Evolutionary conservation across 2,329 filamentous ascomycete genomes (phyloP).

Genomic region (Aureobasidium sp.): DNA sequence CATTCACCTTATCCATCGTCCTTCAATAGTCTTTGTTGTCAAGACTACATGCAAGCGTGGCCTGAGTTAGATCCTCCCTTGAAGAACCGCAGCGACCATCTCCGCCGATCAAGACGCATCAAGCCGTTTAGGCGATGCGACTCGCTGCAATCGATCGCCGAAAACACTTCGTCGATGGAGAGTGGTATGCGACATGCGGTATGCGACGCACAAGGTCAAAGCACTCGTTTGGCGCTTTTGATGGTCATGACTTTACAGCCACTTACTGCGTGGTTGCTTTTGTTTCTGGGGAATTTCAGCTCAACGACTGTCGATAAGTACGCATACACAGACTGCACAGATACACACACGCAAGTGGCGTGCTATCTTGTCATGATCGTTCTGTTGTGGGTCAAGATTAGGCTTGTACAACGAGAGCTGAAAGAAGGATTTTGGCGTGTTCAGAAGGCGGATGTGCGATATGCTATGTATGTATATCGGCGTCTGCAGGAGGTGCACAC

Average conservation of each 20-base stretch:
- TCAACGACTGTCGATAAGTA: no score
- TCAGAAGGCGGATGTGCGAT: background rate
- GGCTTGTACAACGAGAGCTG: constrained; percentile 6
- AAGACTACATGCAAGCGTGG: constrained; percentile 1
- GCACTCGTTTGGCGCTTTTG: background rate
- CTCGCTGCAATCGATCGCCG: background rate
- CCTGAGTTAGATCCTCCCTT: background rate
- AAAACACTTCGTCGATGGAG: background rate
- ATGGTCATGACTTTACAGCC: background rate
- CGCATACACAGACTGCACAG: background rate
- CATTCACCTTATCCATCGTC: background rate
- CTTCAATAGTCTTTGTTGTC: constrained; percentile 4
- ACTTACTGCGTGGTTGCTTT: constrained; percentile 1
- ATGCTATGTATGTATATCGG: background rate
- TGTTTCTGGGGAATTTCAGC: background rate
- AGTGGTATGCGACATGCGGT: background rate
- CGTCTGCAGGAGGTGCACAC: background rate
- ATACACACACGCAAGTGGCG: constrained; percentile 9
- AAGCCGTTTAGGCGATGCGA: background rate
- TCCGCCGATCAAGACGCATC: background rate
- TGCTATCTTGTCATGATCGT: background rate
- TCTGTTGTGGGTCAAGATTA: background rate
- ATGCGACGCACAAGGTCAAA: background rate
- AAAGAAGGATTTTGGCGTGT: background rate
- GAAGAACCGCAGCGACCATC: background rate